Evolutionary conservation across 140 eudicot genomes (phyloP).

Genomic region (Anethum foeniculum): DNA sequence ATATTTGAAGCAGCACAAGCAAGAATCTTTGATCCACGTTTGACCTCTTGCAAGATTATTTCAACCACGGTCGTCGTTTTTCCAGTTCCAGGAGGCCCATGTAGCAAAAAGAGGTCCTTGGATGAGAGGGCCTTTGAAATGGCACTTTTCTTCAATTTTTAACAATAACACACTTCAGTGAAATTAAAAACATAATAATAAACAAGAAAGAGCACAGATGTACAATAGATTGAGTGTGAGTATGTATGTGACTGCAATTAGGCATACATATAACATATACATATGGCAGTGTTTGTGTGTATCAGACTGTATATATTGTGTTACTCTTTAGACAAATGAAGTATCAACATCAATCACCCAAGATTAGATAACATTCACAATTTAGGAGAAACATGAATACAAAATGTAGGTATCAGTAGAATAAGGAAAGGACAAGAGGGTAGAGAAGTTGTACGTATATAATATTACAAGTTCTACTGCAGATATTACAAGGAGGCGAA

Average conservation of each 20-base stretch:
- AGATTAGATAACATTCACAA: not conserved
- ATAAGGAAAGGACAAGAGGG: not conserved
- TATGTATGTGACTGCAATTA: not conserved
- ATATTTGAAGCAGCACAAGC: conserved; percentile 99
- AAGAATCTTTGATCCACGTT: conserved; percentile 95
- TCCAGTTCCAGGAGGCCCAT: conserved; percentile 99
- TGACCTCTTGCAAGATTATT: conserved; percentile 88
- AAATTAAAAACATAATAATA: not conserved
- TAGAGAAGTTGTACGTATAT: not conserved
- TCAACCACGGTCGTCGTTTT: conserved; percentile 96
- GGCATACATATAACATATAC: not conserved
- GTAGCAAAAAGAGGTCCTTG: conserved; percentile 86
- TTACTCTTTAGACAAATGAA: not conserved
- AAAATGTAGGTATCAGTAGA: not conserved
- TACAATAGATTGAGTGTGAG: not conserved
- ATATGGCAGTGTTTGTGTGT: not conserved
- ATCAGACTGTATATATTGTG: not conserved
- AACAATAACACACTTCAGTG: conserved; percentile 20
- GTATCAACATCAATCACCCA: not conserved
- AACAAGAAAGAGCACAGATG: not conserved
- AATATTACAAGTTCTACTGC: not conserved
- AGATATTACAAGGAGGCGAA: not conserved
- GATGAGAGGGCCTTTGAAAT: conserved; percentile 80
- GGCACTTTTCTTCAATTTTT: conserved; percentile 72
- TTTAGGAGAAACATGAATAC: no score